Conservation (phyloP, 352 stramenopile genomes). For the Phytopythium helicoides region DNA sequence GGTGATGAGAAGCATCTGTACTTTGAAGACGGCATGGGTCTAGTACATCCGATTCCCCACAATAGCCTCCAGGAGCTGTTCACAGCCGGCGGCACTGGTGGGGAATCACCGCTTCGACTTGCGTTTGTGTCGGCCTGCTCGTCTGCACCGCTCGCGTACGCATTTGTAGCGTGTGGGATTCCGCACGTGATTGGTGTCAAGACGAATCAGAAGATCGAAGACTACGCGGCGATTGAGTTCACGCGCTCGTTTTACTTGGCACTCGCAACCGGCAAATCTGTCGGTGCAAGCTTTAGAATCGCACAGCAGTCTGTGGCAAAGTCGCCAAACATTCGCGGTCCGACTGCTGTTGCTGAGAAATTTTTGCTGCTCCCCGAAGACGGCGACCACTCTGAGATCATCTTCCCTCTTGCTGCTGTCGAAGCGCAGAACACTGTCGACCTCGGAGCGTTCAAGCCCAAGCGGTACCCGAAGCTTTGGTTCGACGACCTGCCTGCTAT, state of each 20-base stretch:
- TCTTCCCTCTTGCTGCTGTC: slow-evolving; percentile 67
- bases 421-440: slow-evolving; percentile 39
- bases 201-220: slow-evolving; percentile 83
- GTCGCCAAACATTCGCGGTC: slow-evolving; percentile 72
- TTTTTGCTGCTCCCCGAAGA: slow-evolving; percentile 75
- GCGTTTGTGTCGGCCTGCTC: slow-evolving; percentile 84
- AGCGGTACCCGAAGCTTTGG: slow-evolving; percentile 75
- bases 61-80: slow-evolving; percentile 69
- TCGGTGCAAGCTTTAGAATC: slow-evolving; percentile 69
- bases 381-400: slow-evolving; percentile 78
- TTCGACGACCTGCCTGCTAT: slow-evolving; percentile 73
- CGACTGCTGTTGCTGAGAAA: slow-evolving; percentile 67
- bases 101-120: slow-evolving; percentile 53
- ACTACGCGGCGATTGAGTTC: slow-evolving; percentile 85
- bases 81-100: slow-evolving; percentile 36
- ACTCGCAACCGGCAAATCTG: slow-evolving; percentile 70
- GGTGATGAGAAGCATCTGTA: slow-evolving; percentile 91
- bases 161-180: slow-evolving; percentile 88
- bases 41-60: slow-evolving; percentile 77
- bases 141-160: slow-evolving; percentile 69
- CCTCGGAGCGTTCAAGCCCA: slow-evolving; percentile 45
- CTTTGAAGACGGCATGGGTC: slow-evolving; percentile 92
- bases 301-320: slow-evolving; percentile 73
- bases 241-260: slow-evolving; percentile 81
- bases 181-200: slow-evolving; percentile 91